These are phyloP conservation scores for Pholiota molesta DNA, from an alignment of 768 basidiomycete genomes.

Conservation along the genomic window DNA sequence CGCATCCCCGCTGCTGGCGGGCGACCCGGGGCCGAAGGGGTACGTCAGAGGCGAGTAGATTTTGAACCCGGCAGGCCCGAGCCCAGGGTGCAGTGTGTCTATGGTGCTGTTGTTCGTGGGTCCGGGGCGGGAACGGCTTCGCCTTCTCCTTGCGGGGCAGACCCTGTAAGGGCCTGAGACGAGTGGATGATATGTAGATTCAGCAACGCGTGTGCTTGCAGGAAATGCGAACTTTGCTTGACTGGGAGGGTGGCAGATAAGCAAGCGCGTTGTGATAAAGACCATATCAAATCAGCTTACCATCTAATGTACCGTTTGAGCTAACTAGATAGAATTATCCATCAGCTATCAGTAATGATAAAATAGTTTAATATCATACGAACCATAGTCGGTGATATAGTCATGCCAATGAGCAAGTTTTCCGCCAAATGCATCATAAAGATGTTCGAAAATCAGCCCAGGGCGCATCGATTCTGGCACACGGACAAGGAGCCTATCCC, in stretches of 20 bases:
- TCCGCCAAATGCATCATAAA: conserved; percentile 83
- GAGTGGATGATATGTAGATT: conserved; percentile 90
- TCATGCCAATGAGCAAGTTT: conserved; percentile 85
- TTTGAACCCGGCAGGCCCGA: conserved; percentile 66
- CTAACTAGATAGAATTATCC: conserved; percentile 53
- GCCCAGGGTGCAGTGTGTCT: conserved; percentile 58
- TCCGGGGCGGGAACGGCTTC: conserved; percentile 26
- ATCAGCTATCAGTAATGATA: background rate
- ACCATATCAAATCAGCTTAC: conserved; percentile 41
- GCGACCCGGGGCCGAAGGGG: conserved; percentile 30
- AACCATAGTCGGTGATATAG: conserved; percentile 75
- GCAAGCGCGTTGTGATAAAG: background rate
- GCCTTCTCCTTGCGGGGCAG: conserved; percentile 25
- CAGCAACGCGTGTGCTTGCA: conserved; percentile 81
- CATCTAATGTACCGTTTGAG: conserved; percentile 68
- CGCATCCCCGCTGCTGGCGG: conserved; percentile 43
- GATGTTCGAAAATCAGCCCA: conserved; percentile 65
- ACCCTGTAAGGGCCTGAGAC: conserved; percentile 53
- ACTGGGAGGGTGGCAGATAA: conserved; percentile 43
- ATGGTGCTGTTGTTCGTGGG: conserved; percentile 39
- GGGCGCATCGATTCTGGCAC: conserved; percentile 65
- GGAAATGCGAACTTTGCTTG: conserved; percentile 79
- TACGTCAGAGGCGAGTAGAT: conserved; percentile 50
- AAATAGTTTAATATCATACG: conserved; percentile 21
- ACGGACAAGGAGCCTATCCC: conserved; percentile 62